Percentiles rank a stretch among this genome's conserved stretches.
Evolutionary conservation across 257 asterid genomes (phyloP).

Genomic region (Craterostigma plantagineum): DNA sequence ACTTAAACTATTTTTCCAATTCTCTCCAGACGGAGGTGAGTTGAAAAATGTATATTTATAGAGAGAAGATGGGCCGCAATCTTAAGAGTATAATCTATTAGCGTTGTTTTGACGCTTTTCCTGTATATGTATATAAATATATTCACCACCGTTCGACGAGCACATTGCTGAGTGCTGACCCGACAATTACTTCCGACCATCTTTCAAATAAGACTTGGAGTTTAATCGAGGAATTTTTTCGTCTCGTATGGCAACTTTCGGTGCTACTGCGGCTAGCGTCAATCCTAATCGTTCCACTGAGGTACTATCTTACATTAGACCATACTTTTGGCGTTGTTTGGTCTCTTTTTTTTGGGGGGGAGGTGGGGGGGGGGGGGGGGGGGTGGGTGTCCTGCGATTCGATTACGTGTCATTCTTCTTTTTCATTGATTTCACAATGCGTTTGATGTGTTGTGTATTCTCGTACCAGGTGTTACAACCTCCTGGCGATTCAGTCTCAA

Average conservation of each 20-base stretch:
- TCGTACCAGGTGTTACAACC: constrained; percentile 47
- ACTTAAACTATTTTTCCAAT: too few relatives aligned
- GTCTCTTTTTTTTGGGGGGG: too few relatives aligned
- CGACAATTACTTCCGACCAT: too few relatives aligned
- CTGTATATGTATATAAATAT: too few relatives aligned
- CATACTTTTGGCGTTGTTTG: neutral
- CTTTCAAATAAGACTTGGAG: constrained; percentile 24
- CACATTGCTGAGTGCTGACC: too few relatives aligned
- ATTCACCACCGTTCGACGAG: too few relatives aligned
- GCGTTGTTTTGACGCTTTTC: too few relatives aligned
- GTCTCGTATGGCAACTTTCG: constrained; percentile 38
- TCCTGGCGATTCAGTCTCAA: constrained; percentile 72
- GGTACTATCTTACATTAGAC: constrained; percentile 16
- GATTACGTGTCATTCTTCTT: constrained; percentile 1
- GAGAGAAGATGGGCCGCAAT: too few relatives aligned
- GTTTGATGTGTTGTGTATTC: constrained; percentile 1
- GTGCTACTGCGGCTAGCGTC: constrained; percentile 22
- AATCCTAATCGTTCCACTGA: constrained; percentile 79
- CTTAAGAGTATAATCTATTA: too few relatives aligned
- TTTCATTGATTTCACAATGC: neutral
- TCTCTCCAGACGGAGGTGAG: too few relatives aligned
- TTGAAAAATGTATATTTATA: too few relatives aligned
- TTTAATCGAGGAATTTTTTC: neutral
- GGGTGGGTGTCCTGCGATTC: neutral
- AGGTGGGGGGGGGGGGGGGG: too few relatives aligned